Percentiles rank a stretch among this genome's conserved stretches.
Conservation (phyloP, 2,329 filamentous ascomycete species). For the Pestalotiopsis sp. region DNA sequence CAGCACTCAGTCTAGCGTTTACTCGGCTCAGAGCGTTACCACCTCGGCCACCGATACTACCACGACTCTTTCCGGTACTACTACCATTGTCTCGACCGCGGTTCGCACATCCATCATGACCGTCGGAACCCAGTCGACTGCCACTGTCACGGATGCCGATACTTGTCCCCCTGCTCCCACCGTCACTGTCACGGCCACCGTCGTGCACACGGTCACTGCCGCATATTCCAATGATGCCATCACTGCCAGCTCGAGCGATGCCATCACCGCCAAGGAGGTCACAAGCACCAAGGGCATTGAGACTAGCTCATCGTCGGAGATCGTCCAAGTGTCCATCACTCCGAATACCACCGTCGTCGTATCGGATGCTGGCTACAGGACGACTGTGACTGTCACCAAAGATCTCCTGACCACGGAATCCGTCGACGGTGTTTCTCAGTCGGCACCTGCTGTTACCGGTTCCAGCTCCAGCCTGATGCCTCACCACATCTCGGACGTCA, state of each 20-base stretch:
- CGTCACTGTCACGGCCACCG: slow-evolving; percentile 6
- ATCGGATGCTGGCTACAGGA: background rate
- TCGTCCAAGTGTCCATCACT: background rate
- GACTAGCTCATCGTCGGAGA: background rate
- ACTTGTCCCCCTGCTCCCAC: background rate
- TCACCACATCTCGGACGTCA: slow-evolving; percentile 3
- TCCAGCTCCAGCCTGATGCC: slow-evolving; percentile 4
- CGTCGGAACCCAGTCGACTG: slow-evolving; percentile 3
- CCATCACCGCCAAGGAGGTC: background rate
- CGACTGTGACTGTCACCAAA: background rate
- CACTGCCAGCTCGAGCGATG: background rate
- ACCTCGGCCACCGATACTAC: slow-evolving; percentile 3
- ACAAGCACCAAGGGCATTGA: background rate
- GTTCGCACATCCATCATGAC: slow-evolving; percentile 16
- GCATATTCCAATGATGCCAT: background rate
- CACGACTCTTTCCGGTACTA: slow-evolving; percentile 3
- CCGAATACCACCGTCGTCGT: slow-evolving; percentile 4
- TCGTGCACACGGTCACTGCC: background rate
- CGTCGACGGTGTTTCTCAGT: background rate
- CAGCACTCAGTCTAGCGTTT: background rate
- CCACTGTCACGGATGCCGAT: slow-evolving; percentile 11
- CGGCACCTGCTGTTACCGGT: background rate
- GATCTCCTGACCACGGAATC: background rate
- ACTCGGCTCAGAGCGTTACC: background rate
- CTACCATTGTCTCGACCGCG: background rate